A percentile compares a stretch with the other conserved stretches of the same genome.
Evolutionary conservation across 2,329 filamentous ascomycete genomes (phyloP).

Genomic region (Chaetothyriales sp.): DNA sequence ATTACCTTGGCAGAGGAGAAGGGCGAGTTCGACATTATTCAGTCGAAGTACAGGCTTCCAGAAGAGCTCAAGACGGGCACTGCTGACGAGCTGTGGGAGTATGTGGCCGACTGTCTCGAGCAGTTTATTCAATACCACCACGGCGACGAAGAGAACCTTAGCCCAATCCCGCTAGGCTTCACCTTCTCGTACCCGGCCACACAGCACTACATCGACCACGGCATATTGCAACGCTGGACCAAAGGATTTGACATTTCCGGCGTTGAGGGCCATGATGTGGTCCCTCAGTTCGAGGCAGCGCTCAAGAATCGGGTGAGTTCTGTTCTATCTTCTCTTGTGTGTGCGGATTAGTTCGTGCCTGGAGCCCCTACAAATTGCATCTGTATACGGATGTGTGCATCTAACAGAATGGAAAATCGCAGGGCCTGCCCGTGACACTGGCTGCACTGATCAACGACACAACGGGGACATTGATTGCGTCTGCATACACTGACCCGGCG

Average conservation of each 20-base stretch:
- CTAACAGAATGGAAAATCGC: background rate
- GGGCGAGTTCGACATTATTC: constrained; percentile 84
- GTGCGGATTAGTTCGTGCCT: background rate
- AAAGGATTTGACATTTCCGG: constrained; percentile 92
- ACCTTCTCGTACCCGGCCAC: constrained; percentile 93
- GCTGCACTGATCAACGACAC: constrained; percentile 95
- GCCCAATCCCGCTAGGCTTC: constrained; percentile 65
- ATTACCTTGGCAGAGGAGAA: constrained; percentile 76
- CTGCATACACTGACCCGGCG: constrained; percentile 81
- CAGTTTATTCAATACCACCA: constrained; percentile 84
- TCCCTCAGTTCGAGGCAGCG: constrained; percentile 71
- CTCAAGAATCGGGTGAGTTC: constrained; percentile 30
- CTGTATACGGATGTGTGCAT: background rate
- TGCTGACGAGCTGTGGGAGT: constrained; percentile 80
- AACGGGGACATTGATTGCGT: constrained; percentile 90
- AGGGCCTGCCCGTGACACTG: constrained; percentile 51
- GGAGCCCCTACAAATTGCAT: too few relatives aligned
- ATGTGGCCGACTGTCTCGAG: constrained; percentile 81
- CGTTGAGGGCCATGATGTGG: constrained; percentile 80
- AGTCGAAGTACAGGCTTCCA: constrained; percentile 91
- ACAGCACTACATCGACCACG: constrained; percentile 85
- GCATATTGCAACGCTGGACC: constrained; percentile 85
- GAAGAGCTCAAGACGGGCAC: constrained; percentile 78
- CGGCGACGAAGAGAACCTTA: constrained; percentile 40
- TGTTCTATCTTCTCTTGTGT: too few relatives aligned